Evolutionary conservation across 2,329 filamentous ascomycete genomes (phyloP).

Genomic region (Coniochaeta sp.): DNA sequence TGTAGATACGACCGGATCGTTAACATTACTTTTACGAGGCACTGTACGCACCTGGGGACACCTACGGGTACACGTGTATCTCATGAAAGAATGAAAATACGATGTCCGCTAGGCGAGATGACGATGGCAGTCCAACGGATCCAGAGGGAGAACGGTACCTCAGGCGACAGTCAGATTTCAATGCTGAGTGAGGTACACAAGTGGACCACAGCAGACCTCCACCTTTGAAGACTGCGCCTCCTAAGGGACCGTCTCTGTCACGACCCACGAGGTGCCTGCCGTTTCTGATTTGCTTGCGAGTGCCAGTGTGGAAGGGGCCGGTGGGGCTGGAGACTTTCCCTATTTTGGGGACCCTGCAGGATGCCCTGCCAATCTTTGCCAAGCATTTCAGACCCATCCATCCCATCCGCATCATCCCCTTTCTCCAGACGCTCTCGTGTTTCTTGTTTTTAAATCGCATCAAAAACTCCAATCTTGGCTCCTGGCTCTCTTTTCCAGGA

Average conservation of each 20-base stretch:
- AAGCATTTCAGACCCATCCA: background rate
- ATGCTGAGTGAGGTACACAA: background rate
- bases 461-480: background rate
- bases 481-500: conserved; percentile 1
- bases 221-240: background rate
- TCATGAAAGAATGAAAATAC: background rate
- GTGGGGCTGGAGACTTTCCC: background rate
- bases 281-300: background rate
- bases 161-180: background rate
- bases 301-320: background rate
- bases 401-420: too few species aligned
- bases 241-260: background rate
- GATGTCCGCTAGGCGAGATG: background rate
- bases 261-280: background rate
- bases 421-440: background rate
- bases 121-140: background rate
- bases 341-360: background rate
- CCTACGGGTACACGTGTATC: background rate
- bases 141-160: background rate
- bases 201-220: background rate
- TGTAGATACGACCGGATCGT: too few species aligned
- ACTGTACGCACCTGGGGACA: too few species aligned
- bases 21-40: too few species aligned
- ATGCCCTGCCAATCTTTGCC: background rate
- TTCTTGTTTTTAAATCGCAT: background rate